These are phyloP conservation scores for Eutypella sp. DNA, from an alignment of 2,329 filamentous ascomycete species.

Conservation along the genomic window DNA sequence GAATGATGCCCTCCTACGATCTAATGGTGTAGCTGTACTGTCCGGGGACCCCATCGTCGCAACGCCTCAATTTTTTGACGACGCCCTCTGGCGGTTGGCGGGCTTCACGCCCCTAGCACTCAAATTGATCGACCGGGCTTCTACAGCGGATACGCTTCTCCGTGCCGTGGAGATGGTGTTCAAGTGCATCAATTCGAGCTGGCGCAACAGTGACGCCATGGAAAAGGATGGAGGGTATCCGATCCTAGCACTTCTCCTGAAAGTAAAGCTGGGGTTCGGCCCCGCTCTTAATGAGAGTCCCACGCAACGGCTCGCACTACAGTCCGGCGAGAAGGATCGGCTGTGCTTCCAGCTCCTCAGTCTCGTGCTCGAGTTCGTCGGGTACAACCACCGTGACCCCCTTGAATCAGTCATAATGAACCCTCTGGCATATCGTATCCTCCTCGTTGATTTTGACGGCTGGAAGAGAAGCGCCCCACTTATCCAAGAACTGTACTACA, in stretches of 20 bases:
- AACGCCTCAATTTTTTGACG: slow-evolving; percentile 79
- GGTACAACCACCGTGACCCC: slow-evolving; percentile 75
- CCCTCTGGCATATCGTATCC: slow-evolving; percentile 84
- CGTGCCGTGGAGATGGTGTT: slow-evolving; percentile 80
- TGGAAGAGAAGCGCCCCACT: slow-evolving; percentile 76
- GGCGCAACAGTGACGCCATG: slow-evolving; percentile 98
- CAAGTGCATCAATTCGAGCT: slow-evolving; percentile 80
- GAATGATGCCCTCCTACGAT: slow-evolving; percentile 78
- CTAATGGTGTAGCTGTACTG: slow-evolving; percentile 76
- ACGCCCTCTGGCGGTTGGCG: slow-evolving; percentile 88
- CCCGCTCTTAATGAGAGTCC: slow-evolving; percentile 29
- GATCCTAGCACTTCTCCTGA: slow-evolving; percentile 76
- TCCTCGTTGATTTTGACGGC: slow-evolving; percentile 88
- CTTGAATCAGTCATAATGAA: slow-evolving; percentile 93
- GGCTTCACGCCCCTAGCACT: slow-evolving; percentile 83
- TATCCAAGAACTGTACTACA: slow-evolving; percentile 86
- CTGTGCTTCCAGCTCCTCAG: slow-evolving; percentile 63
- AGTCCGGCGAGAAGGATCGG: slow-evolving; percentile 49
- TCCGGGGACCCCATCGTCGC: slow-evolving; percentile 78
- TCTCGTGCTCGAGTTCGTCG: slow-evolving; percentile 78
- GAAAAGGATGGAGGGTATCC: slow-evolving; percentile 93
- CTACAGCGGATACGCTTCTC: slow-evolving; percentile 64
- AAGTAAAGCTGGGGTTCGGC: slow-evolving; percentile 68
- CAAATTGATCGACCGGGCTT: slow-evolving; percentile 76
- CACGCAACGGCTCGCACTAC: slow-evolving; percentile 40